Evolutionary conservation across 2,329 filamentous ascomycete genomes (phyloP).

Genomic region (Podosphaera fusca): DNA sequence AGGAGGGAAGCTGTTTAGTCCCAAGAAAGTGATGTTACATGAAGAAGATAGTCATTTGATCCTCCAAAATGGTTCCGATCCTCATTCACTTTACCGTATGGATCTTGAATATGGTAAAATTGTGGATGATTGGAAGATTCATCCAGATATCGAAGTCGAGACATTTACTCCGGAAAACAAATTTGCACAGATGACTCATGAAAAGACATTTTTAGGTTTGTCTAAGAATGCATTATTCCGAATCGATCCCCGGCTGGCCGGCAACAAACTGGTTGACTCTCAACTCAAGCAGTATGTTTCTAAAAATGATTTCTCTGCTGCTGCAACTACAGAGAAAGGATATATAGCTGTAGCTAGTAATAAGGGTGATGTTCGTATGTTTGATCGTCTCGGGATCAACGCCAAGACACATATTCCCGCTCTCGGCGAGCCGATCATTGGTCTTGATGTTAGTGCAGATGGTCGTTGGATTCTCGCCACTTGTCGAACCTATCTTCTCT

Average conservation of each 20-base stretch:
- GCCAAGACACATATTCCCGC: constrained; percentile 94
- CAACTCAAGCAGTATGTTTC: constrained; percentile 89
- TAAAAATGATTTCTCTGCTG: constrained; percentile 91
- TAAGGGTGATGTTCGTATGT: constrained; percentile 92
- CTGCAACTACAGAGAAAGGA: constrained; percentile 87
- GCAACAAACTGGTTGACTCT: constrained; percentile 77
- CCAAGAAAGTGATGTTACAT: constrained; percentile 36
- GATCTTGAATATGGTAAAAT: constrained; percentile 95
- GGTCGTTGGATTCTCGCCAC: constrained; percentile 90
- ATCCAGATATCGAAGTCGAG: constrained; percentile 82
- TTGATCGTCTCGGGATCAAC: constrained; percentile 87
- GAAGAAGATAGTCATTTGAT: constrained; percentile 17
- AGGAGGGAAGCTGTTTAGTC: constrained; percentile 66
- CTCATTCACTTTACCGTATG: constrained; percentile 88
- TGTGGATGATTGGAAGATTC: constrained; percentile 95
- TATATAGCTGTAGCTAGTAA: constrained; percentile 93
- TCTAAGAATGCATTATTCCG: constrained; percentile 85
- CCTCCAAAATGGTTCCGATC: constrained; percentile 30
- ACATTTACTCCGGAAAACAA: constrained; percentile 93
- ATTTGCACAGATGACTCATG: constrained; percentile 89
- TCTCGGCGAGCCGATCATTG: constrained; percentile 81
- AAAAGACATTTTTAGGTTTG: constrained; percentile 85
- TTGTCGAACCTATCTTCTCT: constrained; percentile 77
- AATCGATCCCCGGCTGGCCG: constrained; percentile 71
- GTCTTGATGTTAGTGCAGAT: constrained; percentile 84